phyloP scores from a whole-genome alignment of 106 monocot species.

The Allium cepa region DNA sequence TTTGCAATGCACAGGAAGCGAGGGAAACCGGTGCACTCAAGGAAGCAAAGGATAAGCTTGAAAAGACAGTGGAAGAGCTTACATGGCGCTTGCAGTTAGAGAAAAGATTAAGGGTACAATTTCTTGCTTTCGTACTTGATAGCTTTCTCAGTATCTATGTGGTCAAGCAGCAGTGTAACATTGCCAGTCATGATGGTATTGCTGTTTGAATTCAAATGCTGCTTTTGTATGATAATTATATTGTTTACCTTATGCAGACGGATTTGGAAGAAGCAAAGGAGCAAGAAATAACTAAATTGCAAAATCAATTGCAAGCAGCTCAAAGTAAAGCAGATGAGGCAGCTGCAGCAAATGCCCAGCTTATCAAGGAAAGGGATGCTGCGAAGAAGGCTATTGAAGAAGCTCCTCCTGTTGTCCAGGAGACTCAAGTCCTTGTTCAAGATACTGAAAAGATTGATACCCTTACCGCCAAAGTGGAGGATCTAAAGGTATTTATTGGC shows the following conservation, averaged over 20 bases:
- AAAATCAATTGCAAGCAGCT: constrained; percentile 47
- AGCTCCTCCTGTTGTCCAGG: constrained; percentile 58
- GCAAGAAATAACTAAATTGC: constrained; percentile 59
- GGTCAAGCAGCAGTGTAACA: neutral
- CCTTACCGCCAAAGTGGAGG: constrained; percentile 50
- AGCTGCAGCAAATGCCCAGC: constrained; percentile 38
- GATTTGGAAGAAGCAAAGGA: constrained; percentile 73
- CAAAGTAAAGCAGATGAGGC: constrained; percentile 57
- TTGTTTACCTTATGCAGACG: constrained; percentile 24
- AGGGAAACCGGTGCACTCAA: constrained; percentile 82
- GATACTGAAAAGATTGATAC: constrained; percentile 60
- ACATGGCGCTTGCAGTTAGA: constrained; percentile 73
- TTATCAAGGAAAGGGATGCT: constrained; percentile 57
- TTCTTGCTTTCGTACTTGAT: constrained; percentile 2
- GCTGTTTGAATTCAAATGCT: too few relatives aligned
- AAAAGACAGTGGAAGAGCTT: constrained; percentile 77
- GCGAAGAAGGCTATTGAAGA: constrained; percentile 52
- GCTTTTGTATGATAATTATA: neutral
- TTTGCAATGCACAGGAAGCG: constrained; percentile 44
- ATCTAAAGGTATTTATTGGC: constrained; percentile 44
- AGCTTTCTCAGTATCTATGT: neutral
- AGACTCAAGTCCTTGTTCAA: constrained; percentile 63
- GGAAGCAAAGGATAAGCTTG: constrained; percentile 84
- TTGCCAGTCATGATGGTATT: neutral
- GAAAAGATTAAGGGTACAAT: constrained; percentile 53